Percentiles rank a stretch among this genome's conserved stretches.
Evolutionary conservation across 257 asterid genomes (phyloP).

Genomic region (Solanum pinnatisectum): DNA sequence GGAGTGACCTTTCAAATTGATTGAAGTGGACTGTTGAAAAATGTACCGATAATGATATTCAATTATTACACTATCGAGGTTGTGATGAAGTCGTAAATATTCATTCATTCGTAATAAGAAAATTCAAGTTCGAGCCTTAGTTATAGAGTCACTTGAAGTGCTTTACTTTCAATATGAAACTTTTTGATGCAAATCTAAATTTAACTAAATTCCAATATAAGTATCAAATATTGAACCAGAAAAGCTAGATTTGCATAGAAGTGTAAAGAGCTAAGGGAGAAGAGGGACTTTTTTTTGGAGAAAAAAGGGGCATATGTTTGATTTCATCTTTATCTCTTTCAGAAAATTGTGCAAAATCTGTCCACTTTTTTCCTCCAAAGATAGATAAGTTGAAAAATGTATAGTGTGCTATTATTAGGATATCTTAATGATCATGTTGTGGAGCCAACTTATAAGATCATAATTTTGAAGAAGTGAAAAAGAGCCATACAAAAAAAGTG

Average conservation of each 20-base stretch:
- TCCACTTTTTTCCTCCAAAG: background rate
- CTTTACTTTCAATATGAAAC: background rate
- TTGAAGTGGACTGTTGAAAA: background rate
- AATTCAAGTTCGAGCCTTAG: background rate
- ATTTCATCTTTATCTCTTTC: background rate
- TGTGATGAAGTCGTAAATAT: background rate
- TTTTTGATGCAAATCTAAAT: rapidly evolving
- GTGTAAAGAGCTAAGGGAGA: background rate
- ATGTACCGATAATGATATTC: background rate
- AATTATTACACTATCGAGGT: background rate
- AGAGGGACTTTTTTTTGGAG: background rate
- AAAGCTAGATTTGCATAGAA: conserved; percentile 1
- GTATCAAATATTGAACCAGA: background rate
- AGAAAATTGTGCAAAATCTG: background rate
- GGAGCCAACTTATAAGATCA: conserved; percentile 3
- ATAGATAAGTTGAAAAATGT: background rate
- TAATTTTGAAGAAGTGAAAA: conserved; percentile 1
- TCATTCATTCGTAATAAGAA: rapidly evolving
- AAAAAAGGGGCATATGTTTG: background rate
- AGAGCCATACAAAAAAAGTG: conserved; percentile 2
- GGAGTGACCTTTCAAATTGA: background rate
- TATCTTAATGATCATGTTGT: conserved; percentile 12
- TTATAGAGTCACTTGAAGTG: rapidly evolving
- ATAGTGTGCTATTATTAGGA: conserved; percentile 12
- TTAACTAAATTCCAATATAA: background rate